phyloP scores from a whole-genome alignment of 495 filamentous ascomycete genomes.

The Parmelia sp. region DNA sequence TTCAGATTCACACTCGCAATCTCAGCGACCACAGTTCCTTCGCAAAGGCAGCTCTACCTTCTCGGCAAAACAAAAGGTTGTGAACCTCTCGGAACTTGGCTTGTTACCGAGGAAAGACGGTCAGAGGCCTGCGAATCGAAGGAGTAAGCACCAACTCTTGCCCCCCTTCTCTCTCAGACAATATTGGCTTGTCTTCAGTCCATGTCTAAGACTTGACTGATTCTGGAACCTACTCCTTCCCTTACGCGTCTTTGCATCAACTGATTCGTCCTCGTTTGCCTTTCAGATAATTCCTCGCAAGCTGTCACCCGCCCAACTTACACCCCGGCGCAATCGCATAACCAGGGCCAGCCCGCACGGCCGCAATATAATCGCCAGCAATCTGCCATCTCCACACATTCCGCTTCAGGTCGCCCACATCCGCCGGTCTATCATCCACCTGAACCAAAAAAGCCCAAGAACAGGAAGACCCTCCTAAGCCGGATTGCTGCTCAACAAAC shows the following conservation, averaged over 20 bases:
- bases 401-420: constrained; percentile 24
- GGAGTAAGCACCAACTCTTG: constrained; percentile 21
- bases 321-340: constrained; percentile 21
- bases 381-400: constrained; percentile 26
- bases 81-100: constrained; percentile 27
- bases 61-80: constrained; percentile 18
- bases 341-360: constrained; percentile 14
- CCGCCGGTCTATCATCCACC: constrained; percentile 23
- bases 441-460: constrained; percentile 23
- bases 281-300: constrained; percentile 44
- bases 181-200: not conserved
- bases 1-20: constrained; percentile 19
- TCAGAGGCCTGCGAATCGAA: constrained; percentile 24
- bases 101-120: constrained; percentile 25
- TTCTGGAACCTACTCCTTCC: constrained; percentile 4
- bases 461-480: constrained; percentile 21
- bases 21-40: constrained; percentile 22
- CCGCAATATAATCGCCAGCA: constrained; percentile 22
- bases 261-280: constrained; percentile 33
- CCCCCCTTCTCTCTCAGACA: not conserved
- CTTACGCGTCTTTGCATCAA: constrained; percentile 4
- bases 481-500: constrained; percentile 25
- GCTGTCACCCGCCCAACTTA: constrained; percentile 29
- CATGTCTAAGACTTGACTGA: constrained; percentile 11
- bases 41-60: constrained; percentile 18